Percentiles rank a stretch among this genome's conserved stretches.
phyloP scores from a whole-genome alignment of 305 asterid species.

The Solanum aculeatissimum region DNA sequence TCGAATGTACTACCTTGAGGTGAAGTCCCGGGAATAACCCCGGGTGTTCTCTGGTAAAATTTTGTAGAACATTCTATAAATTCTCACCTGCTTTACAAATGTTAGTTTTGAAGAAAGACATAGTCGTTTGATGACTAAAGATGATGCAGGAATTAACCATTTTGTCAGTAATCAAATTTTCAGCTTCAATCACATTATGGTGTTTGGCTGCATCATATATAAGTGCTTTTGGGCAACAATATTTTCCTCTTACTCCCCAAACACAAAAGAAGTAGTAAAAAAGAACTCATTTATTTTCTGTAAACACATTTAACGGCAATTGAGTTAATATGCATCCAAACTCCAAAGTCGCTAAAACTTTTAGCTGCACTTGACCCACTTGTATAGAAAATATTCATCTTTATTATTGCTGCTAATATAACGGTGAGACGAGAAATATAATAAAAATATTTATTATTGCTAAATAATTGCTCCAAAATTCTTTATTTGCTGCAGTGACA shows the following conservation, averaged over 20 bases:
- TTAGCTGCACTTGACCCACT: too few relatives aligned
- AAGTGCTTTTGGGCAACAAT: neutral
- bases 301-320: neutral
- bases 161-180: neutral
- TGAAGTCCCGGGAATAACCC: constrained; percentile 31
- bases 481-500: neutral
- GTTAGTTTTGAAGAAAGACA: neutral
- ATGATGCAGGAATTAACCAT: neutral
- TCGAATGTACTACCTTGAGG: constrained; percentile 34
- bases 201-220: neutral
- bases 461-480: neutral
- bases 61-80: constrained; percentile 29
- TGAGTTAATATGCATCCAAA: neutral
- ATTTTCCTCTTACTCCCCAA: neutral
- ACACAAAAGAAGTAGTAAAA: neutral
- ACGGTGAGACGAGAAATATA: too few relatives aligned
- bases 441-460: too few relatives aligned
- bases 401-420: neutral
- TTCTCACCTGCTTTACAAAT: constrained; percentile 29
- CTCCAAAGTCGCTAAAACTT: too few relatives aligned
- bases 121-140: neutral
- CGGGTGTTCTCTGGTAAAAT: constrained; percentile 24
- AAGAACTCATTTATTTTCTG: too few relatives aligned
- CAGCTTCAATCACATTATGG: neutral
- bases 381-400: neutral